phyloP scores from a whole-genome alignment of 192 early-diverging fungal genomes.

The Gaertneriomyces sp. region DNA sequence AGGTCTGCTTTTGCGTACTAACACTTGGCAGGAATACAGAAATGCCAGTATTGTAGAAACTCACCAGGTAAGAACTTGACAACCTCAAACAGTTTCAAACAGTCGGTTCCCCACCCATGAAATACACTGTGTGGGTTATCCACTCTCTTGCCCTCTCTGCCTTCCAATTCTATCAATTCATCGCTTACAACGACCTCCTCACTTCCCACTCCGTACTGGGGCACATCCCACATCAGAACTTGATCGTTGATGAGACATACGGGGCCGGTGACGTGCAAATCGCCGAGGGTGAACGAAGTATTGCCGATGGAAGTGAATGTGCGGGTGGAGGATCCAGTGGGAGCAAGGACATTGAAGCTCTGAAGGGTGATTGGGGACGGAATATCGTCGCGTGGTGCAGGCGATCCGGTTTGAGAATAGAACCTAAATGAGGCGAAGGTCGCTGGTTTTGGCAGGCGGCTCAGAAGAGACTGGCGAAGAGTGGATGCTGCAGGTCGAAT shows the following conservation, averaged over 20 bases:
- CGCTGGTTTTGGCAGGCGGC: too few species aligned
- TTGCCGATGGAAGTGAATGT: constrained; percentile 24
- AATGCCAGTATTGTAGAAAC: neutral
- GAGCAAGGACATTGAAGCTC: neutral
- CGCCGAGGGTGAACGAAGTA: constrained; percentile 34
- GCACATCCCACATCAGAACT: constrained; percentile 48
- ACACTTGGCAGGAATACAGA: neutral
- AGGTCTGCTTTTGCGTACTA: neutral
- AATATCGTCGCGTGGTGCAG: too few species aligned
- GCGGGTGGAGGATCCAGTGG: neutral
- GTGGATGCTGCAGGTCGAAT: too few species aligned
- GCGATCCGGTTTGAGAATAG: too few species aligned
- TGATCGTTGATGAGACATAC: constrained; percentile 29
- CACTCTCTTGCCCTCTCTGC: neutral
- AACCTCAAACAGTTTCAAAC: constrained; percentile 43
- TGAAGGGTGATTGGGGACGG: neutral
- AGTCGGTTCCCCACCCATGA: constrained; percentile 41
- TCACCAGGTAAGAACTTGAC: constrained; percentile 39
- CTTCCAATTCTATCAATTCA: neutral
- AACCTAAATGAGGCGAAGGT: too few species aligned
- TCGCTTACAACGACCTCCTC: constrained; percentile 10
- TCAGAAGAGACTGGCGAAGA: too few species aligned
- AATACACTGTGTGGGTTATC: constrained; percentile 39
- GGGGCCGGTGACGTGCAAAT: constrained; percentile 32
- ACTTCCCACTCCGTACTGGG: constrained; percentile 48